Conservation (phyloP, 495 filamentous ascomycete genomes). For the Diplogelasinospora grovesii region DNA sequence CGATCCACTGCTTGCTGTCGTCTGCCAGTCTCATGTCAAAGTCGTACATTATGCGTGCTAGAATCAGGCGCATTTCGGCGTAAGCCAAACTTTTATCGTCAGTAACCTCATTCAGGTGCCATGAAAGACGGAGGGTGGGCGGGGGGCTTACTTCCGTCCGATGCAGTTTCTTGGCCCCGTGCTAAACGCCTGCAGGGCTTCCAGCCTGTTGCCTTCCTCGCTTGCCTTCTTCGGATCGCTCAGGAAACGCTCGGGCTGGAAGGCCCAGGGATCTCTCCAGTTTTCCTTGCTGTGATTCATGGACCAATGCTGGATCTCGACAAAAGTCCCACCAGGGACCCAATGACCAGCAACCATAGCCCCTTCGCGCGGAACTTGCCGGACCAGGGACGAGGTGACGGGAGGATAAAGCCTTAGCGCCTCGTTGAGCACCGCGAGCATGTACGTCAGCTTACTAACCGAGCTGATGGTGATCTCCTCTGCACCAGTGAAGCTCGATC, state of each 20-base stretch:
- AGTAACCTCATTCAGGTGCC: background rate
- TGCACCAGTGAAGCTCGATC: slow-evolving; percentile 33
- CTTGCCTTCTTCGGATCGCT: slow-evolving; percentile 1
- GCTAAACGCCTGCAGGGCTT: slow-evolving; percentile 31
- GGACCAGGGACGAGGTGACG: slow-evolving; percentile 32
- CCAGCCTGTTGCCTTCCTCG: slow-evolving; percentile 11
- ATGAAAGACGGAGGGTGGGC: background rate
- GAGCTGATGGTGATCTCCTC: slow-evolving; percentile 42
- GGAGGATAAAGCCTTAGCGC: slow-evolving; percentile 51
- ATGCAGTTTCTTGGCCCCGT: slow-evolving; percentile 35
- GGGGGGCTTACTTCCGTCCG: slow-evolving; percentile 29
- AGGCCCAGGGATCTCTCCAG: slow-evolving; percentile 30
- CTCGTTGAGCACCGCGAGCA: slow-evolving; percentile 51
- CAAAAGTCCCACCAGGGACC: slow-evolving; percentile 26
- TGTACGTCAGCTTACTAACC: slow-evolving; percentile 40
- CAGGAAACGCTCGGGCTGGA: slow-evolving; percentile 34
- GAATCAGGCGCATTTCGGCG: slow-evolving; percentile 37
- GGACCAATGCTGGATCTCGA: slow-evolving; percentile 31
- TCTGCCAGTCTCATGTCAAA: slow-evolving; percentile 29
- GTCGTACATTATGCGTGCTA: slow-evolving; percentile 33
- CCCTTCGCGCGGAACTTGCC: slow-evolving; percentile 38
- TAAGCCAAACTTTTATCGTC: slow-evolving; percentile 25
- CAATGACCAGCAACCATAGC: slow-evolving; percentile 36
- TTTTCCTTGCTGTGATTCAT: slow-evolving; percentile 30
- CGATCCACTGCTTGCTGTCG: slow-evolving; percentile 23